Conservation (phyloP, 257 asterid species). For the Solanum pimpinellifolium region DNA sequence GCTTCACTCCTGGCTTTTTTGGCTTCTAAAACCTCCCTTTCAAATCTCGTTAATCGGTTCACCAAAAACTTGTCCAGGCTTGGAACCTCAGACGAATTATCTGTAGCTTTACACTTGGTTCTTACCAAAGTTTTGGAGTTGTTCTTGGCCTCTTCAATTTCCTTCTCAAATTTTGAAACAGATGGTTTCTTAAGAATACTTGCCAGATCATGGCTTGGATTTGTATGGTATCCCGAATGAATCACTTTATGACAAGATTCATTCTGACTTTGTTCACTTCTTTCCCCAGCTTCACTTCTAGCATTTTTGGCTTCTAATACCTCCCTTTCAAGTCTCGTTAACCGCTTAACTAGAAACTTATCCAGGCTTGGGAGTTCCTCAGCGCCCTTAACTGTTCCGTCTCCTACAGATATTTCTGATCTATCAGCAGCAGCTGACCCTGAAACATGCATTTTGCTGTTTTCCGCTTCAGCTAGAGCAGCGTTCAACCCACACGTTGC, state of each 20-base stretch:
- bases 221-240: background rate
- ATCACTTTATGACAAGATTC: conserved; percentile 1
- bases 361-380: conserved; percentile 67
- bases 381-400: conserved; percentile 8
- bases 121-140: conserved; percentile 5
- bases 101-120: background rate
- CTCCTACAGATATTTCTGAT: conserved; percentile 19
- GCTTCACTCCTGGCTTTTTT: conserved; percentile 38
- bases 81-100: conserved; percentile 5
- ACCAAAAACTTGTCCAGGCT: conserved; percentile 53
- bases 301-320: conserved; percentile 75
- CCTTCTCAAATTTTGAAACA: background rate
- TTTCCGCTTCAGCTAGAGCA: conserved; percentile 45
- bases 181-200: background rate
- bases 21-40: conserved; percentile 74
- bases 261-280: conserved; percentile 24
- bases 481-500: conserved; percentile 90
- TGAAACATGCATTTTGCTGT: conserved; percentile 8
- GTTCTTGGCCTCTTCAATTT: conserved; percentile 10
- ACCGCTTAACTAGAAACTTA: conserved; percentile 68
- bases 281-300: conserved; percentile 25
- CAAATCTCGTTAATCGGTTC: conserved; percentile 60
- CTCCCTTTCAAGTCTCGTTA: conserved; percentile 90
- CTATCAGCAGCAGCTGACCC: background rate
- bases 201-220: conserved; percentile 7